Evolutionary conservation across 2,329 filamentous ascomycete species (phyloP).

Genomic region (Arthrinium phaeospermum): DNA sequence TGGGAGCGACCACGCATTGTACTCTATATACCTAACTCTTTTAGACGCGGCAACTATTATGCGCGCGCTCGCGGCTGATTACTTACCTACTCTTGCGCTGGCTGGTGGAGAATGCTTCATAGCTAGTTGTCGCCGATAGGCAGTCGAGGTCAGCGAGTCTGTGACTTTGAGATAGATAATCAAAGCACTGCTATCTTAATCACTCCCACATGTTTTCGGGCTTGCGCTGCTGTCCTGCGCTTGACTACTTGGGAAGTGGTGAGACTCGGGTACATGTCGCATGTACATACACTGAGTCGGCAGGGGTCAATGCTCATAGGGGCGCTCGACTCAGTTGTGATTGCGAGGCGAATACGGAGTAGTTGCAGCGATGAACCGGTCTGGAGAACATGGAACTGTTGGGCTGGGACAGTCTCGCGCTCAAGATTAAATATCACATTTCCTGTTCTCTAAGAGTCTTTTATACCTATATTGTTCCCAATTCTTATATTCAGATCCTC

Average conservation of each 20-base stretch:
- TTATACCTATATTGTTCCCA: no score
- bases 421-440: no score
- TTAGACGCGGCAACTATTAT: neutral
- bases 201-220: neutral
- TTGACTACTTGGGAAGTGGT: neutral
- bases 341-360: neutral
- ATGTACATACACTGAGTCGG: neutral
- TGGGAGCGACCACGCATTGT: neutral
- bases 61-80: neutral
- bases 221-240: neutral
- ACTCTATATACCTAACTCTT: neutral
- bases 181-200: neutral
- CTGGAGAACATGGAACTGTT: neutral
- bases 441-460: no score
- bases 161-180: neutral
- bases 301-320: neutral
- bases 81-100: neutral
- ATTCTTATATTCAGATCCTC: no score
- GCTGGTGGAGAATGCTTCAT: neutral
- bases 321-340: neutral
- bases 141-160: neutral
- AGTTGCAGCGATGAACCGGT: neutral
- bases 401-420: neutral
- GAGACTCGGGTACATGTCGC: neutral
- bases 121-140: neutral